phyloP scores from a whole-genome alignment of 441 rosid genomes.

The Kokia cookei region DNA sequence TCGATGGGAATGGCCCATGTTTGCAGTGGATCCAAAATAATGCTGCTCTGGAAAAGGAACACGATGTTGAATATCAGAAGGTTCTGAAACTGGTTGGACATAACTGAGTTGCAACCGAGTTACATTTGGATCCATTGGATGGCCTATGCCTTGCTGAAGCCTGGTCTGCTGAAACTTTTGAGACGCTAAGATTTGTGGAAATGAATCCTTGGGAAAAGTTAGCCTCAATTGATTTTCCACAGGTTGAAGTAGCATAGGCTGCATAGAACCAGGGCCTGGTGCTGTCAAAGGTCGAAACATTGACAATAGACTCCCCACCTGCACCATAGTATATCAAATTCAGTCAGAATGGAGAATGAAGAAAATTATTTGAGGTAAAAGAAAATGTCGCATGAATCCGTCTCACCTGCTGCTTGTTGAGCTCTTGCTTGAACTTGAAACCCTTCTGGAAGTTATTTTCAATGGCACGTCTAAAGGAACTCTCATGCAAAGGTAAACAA shows the following conservation, averaged over 20 bases:
- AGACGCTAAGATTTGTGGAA: slow-evolving; percentile 24
- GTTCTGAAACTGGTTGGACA: neutral
- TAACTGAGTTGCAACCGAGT: slow-evolving; percentile 1
- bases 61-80: slow-evolving; percentile 14
- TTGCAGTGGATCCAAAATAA: slow-evolving; percentile 18
- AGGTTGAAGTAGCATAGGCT: slow-evolving; percentile 15
- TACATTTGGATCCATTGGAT: neutral
- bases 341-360: neutral
- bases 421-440: slow-evolving; percentile 41
- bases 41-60: slow-evolving; percentile 13
- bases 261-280: slow-evolving; percentile 15
- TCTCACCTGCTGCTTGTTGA: slow-evolving; percentile 40
- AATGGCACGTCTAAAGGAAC: slow-evolving; percentile 36
- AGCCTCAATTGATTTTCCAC: slow-evolving; percentile 20
- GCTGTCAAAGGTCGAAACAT: slow-evolving; percentile 34
- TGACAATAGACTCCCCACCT: slow-evolving; percentile 37
- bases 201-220: slow-evolving; percentile 15
- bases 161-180: slow-evolving; percentile 14
- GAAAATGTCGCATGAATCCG: slow-evolving; percentile 1
- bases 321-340: slow-evolving; percentile 9
- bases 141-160: slow-evolving; percentile 11
- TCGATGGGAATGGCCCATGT: slow-evolving; percentile 15
- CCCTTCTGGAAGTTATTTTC: slow-evolving; percentile 35
- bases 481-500: slow-evolving; percentile 48
- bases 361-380: neutral